A percentile compares a stretch with the other conserved stretches of the same genome.
Conservation (phyloP, 140 eudicot species). For the Senecio squalidus region DNA sequence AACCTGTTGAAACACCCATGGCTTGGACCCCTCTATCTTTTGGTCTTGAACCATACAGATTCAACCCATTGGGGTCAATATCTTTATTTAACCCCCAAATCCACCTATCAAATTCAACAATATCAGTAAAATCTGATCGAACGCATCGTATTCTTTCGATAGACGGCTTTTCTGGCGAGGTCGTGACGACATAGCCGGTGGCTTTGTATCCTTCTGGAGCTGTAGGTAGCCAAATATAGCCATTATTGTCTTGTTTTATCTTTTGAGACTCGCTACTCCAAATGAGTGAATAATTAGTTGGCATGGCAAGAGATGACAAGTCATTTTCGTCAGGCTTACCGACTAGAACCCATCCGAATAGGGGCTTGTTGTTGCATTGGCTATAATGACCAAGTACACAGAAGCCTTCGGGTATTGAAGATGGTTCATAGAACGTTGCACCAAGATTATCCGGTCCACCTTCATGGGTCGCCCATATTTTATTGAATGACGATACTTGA, state of each 20-base stretch:
- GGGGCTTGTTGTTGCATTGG: slow-evolving; percentile 42
- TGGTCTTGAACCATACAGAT: slow-evolving; percentile 43
- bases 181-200: slow-evolving; percentile 40
- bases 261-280: slow-evolving; percentile 44
- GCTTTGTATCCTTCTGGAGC: slow-evolving; percentile 48
- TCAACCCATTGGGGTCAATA: slow-evolving; percentile 35
- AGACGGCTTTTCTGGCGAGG: slow-evolving; percentile 35
- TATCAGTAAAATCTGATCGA: slow-evolving; percentile 35
- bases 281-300: slow-evolving; percentile 33
- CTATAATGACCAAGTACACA: slow-evolving; percentile 35
- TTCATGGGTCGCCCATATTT: slow-evolving; percentile 39
- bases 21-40: slow-evolving; percentile 32
- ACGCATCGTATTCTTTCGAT: slow-evolving; percentile 39
- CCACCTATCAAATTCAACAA: slow-evolving; percentile 32
- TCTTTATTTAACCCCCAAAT: slow-evolving; percentile 41
- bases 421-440: slow-evolving; percentile 47
- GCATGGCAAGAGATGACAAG: slow-evolving; percentile 16
- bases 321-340: slow-evolving; percentile 32
- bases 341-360: slow-evolving; percentile 46
- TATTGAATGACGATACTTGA: slow-evolving; percentile 34
- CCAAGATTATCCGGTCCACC: slow-evolving; percentile 43
- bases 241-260: slow-evolving; percentile 29
- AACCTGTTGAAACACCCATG: slow-evolving; percentile 36
- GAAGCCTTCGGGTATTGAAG: slow-evolving; percentile 35
- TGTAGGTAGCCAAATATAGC: slow-evolving; percentile 44